These are phyloP conservation scores for Calonectria pseudoturangicola DNA, from an alignment of 2,329 filamentous ascomycete genomes.

Conservation along the genomic window DNA sequence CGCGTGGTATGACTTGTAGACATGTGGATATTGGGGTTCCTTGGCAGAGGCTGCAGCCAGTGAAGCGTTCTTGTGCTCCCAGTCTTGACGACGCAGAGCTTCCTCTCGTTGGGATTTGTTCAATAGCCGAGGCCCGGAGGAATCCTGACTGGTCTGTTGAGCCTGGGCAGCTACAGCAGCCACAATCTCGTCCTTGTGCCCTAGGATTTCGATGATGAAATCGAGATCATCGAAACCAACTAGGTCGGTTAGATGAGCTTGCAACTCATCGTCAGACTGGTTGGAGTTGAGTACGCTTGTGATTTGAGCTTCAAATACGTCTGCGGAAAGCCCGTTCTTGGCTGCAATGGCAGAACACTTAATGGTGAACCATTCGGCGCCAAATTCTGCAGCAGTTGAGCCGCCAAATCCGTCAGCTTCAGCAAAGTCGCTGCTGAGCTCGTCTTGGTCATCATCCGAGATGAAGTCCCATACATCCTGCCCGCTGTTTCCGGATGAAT, in stretches of 20 bases:
- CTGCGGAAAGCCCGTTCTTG: conserved; percentile 79
- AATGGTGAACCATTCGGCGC: conserved; percentile 80
- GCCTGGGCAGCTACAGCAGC: conserved; percentile 62
- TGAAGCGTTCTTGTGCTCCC: conserved; percentile 86
- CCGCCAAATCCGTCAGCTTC: conserved; percentile 61
- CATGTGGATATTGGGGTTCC: conserved; percentile 90
- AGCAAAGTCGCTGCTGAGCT: conserved; percentile 79
- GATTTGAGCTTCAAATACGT: conserved; percentile 86
- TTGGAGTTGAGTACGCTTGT: conserved; percentile 81
- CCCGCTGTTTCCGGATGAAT: conserved; percentile 75
- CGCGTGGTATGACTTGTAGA: conserved; percentile 88
- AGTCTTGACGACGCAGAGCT: conserved; percentile 83
- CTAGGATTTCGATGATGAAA: conserved; percentile 92
- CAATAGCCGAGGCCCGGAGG: conserved; percentile 73
- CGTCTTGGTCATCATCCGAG: conserved; percentile 81
- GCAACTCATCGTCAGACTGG: conserved; percentile 88
- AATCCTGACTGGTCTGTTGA: conserved; percentile 60
- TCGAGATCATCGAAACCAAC: conserved; percentile 96
- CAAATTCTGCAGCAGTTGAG: conserved; percentile 64
- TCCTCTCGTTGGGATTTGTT: conserved; percentile 87
- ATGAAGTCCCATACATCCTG: conserved; percentile 97
- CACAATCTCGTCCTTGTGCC: conserved; percentile 82
- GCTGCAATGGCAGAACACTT: conserved; percentile 81
- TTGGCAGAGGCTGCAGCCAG: conserved; percentile 83
- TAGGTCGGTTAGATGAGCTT: conserved; percentile 91